phyloP scores from a whole-genome alignment of 441 rosid species.

The Euphorbia corollata region DNA sequence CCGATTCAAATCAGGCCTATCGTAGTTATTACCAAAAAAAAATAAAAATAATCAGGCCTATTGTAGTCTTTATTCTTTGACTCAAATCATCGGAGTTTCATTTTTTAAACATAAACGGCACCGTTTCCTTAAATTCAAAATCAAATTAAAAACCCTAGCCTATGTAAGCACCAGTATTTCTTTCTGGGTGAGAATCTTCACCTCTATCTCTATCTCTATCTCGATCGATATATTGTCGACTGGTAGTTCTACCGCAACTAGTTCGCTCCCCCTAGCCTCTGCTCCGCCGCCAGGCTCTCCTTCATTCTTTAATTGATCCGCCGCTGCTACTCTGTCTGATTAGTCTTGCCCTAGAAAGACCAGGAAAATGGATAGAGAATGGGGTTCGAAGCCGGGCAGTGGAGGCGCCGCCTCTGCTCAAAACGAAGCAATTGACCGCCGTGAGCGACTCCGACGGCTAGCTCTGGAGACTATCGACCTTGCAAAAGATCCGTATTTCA shows the following conservation, averaged over 20 bases:
- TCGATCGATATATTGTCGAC: not conserved
- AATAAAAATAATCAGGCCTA: too few species aligned
- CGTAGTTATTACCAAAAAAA: too few species aligned
- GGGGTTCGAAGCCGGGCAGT: slow-evolving; percentile 98
- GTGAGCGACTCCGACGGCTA: slow-evolving; percentile 90
- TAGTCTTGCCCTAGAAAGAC: not conserved
- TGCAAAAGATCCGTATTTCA: slow-evolving; percentile 91
- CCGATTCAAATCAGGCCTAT: too few species aligned
- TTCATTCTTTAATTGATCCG: not conserved
- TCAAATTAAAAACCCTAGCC: not conserved
- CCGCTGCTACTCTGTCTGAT: not conserved
- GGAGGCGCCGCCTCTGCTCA: slow-evolving; percentile 96
- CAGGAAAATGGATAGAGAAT: slow-evolving; percentile 66
- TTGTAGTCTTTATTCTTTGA: too few species aligned
- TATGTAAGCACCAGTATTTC: not conserved
- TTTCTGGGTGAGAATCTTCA: not conserved
- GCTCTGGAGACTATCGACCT: slow-evolving; percentile 96
- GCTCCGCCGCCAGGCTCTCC: not conserved
- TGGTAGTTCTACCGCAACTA: not conserved
- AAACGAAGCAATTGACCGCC: slow-evolving; percentile 89
- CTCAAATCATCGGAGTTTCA: too few species aligned
- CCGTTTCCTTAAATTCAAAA: not conserved
- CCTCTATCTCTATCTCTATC: not conserved
- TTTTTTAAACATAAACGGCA: not conserved
- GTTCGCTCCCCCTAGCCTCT: not conserved